A percentile compares a stretch with the other conserved stretches of the same genome.
phyloP scores from a whole-genome alignment of 2,329 filamentous ascomycete genomes.

The Aspergillus terreus region DNA sequence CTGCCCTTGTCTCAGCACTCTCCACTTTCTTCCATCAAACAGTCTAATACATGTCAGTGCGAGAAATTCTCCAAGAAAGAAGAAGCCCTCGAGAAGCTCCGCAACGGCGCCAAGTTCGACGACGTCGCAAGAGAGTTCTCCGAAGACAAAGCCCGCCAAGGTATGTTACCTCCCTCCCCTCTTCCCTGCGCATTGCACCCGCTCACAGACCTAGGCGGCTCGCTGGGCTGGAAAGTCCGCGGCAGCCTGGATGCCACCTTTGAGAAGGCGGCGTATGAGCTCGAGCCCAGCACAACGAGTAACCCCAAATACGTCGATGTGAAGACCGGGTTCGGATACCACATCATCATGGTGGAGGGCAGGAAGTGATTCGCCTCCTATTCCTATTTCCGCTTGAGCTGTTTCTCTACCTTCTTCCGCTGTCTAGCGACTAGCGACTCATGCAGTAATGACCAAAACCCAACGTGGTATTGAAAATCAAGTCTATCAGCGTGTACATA shows the following conservation, averaged over 20 bases:
- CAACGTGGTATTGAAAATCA: not conserved
- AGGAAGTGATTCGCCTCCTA: constrained; percentile 44
- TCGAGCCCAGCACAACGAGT: constrained; percentile 58
- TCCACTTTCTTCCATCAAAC: not conserved
- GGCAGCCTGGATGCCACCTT: constrained; percentile 57
- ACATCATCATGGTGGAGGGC: constrained; percentile 66
- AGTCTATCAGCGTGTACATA: not conserved
- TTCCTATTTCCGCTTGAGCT: not conserved
- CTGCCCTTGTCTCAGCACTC: not conserved
- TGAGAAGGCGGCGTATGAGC: constrained; percentile 59
- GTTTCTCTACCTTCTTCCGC: no score
- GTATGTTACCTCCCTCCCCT: constrained; percentile 21
- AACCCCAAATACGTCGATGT: constrained; percentile 60
- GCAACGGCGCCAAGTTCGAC: constrained; percentile 60
- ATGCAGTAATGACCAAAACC: no score
- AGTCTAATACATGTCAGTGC: constrained; percentile 39
- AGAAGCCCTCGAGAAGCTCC: constrained; percentile 59
- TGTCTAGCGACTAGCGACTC: no score
- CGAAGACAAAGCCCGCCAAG: constrained; percentile 62
- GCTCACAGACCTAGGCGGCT: constrained; percentile 46
- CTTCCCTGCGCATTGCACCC: not conserved
- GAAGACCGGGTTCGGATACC: constrained; percentile 64
- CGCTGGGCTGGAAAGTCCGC: constrained; percentile 60
- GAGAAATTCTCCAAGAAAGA: constrained; percentile 65
- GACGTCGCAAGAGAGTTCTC: constrained; percentile 62